Conservation (phyloP, 2,329 filamentous ascomycete species). For the Colletotrichum nymphaeae region DNA sequence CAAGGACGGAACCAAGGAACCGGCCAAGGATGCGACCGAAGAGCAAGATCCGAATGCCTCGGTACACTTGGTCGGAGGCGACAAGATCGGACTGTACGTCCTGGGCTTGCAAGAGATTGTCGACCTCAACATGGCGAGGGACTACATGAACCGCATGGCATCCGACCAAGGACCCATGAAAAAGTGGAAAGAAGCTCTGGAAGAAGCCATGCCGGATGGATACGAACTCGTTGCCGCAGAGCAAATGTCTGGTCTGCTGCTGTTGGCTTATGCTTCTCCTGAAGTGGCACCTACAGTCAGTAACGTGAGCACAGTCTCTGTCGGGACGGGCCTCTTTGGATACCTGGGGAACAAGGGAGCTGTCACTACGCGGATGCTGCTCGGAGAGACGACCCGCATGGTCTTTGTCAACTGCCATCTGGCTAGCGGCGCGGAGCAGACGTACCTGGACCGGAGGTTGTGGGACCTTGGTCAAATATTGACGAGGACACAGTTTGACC, state of each 20-base stretch:
- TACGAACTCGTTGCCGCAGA: constrained; percentile 84
- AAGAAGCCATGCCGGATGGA: constrained; percentile 78
- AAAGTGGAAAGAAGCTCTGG: constrained; percentile 84
- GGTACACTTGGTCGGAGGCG: constrained; percentile 63
- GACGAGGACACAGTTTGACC: constrained; percentile 80
- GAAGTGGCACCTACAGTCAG: constrained; percentile 79
- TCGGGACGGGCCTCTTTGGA: constrained; percentile 90
- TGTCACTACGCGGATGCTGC: constrained; percentile 81
- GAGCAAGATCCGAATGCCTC: constrained; percentile 43
- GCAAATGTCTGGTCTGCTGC: constrained; percentile 86
- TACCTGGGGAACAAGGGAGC: constrained; percentile 98
- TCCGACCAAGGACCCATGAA: constrained; percentile 77
- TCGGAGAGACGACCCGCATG: constrained; percentile 90
- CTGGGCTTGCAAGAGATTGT: constrained; percentile 93
- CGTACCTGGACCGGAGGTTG: constrained; percentile 83
- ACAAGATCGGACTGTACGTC: constrained; percentile 88
- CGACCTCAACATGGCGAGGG: constrained; percentile 82
- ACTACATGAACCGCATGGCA: constrained; percentile 79
- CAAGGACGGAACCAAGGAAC: not conserved
- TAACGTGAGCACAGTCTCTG: constrained; percentile 82
- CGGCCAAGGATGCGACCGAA: constrained; percentile 10
- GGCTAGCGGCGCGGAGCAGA: constrained; percentile 84
- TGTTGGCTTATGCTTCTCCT: constrained; percentile 88
- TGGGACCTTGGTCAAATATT: constrained; percentile 90
- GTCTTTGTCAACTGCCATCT: constrained; percentile 94